Percentiles rank a stretch among this genome's conserved stretches.
Evolutionary conservation across 345 rosid genomes (phyloP).

Genomic region (Salix purpurea): DNA sequence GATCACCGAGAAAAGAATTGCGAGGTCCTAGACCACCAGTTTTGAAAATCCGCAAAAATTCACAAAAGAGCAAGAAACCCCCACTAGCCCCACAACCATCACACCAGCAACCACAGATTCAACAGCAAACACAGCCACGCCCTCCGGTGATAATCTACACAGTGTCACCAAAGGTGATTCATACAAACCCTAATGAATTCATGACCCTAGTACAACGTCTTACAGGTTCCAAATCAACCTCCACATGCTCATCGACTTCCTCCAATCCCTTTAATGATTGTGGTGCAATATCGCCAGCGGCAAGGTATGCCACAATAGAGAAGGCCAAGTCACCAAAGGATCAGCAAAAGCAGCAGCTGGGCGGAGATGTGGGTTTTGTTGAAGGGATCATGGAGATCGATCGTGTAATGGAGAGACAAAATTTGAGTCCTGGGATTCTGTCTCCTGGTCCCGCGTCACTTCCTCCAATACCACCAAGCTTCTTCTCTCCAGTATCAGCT

Average conservation of each 20-base stretch:
- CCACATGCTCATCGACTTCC: constrained; percentile 16
- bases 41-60: constrained; percentile 61
- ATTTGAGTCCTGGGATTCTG: constrained; percentile 53
- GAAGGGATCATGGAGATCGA: constrained; percentile 37
- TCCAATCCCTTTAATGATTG: constrained; percentile 13
- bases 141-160: constrained; percentile 83
- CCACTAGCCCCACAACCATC: constrained; percentile 37
- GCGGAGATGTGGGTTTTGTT: constrained; percentile 27
- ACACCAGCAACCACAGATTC: constrained; percentile 15
- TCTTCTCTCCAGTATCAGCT: constrained; percentile 49
- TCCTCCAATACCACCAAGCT: constrained; percentile 53
- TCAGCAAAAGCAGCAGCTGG: constrained; percentile 6
- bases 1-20: constrained; percentile 66
- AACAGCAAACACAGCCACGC: constrained; percentile 28
- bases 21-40: constrained; percentile 82
- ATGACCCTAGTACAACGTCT: constrained; percentile 89
- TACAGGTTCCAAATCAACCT: constrained; percentile 49
- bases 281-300: constrained; percentile 71
- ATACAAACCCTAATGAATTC: constrained; percentile 75
- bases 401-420: constrained; percentile 36
- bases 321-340: constrained; percentile 41
- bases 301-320: constrained; percentile 64
- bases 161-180: constrained; percentile 78
- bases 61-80: constrained; percentile 75
- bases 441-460: constrained; percentile 72